Evolutionary conservation across 495 filamentous ascomycete genomes (phyloP).

Genomic region (Trichoderma asperelloides): DNA sequence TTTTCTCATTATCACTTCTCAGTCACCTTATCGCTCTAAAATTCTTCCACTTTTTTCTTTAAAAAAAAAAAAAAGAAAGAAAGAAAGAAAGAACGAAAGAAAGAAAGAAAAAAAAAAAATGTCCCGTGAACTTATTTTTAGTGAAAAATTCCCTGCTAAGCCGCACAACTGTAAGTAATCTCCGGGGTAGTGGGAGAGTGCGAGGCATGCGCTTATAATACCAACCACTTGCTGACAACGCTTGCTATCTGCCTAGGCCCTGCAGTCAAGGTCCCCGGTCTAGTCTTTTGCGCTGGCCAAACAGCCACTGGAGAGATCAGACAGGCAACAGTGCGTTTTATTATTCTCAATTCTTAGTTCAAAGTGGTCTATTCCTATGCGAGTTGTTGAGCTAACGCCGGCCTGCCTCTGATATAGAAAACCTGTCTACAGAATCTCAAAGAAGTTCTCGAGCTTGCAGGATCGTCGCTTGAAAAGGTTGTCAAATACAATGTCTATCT

Average conservation of each 20-base stretch:
- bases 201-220: background rate
- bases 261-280: constrained; percentile 30
- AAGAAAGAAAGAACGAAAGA: too few species aligned
- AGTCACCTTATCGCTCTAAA: background rate
- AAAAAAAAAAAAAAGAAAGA: too few species aligned
- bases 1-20: background rate
- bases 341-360: constrained; percentile 17
- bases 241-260: constrained; percentile 17
- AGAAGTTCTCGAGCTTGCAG: constrained; percentile 45
- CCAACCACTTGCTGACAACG: background rate
- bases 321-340: constrained; percentile 27
- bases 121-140: constrained; percentile 34
- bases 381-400: background rate
- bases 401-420: background rate
- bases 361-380: constrained; percentile 17
- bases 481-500: constrained; percentile 54
- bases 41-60: background rate
- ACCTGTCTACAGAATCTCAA: constrained; percentile 52
- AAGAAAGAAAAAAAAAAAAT: too few species aligned
- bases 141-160: constrained; percentile 33
- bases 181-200: background rate
- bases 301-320: constrained; percentile 35
- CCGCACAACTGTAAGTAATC: constrained; percentile 30
- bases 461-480: constrained; percentile 42
- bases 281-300: constrained; percentile 34